phyloP scores from a whole-genome alignment of 2,329 filamentous ascomycete species.

The Rachicladosporium sp. region DNA sequence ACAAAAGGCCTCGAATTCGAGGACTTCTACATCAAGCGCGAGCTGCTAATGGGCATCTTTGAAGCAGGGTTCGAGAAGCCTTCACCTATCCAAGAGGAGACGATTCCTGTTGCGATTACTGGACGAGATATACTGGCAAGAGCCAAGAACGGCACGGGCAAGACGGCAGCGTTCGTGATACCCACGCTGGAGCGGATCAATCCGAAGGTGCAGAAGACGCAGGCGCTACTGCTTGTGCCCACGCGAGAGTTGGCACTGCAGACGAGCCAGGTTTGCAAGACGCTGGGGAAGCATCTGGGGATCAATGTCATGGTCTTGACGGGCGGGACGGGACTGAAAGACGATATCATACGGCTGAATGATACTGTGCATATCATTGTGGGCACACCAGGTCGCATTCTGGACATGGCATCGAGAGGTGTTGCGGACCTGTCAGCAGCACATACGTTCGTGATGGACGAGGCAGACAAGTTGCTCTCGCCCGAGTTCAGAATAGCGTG shows the following conservation, averaged over 20 bases:
- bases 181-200: constrained; percentile 92
- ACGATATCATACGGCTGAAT: constrained; percentile 90
- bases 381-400: constrained; percentile 88
- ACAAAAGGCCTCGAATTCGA: constrained; percentile 98
- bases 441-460: constrained; percentile 98
- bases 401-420: constrained; percentile 90
- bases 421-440: constrained; percentile 94
- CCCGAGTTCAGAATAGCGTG: constrained; percentile 95
- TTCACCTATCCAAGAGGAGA: constrained; percentile 98
- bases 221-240: constrained; percentile 90
- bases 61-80: constrained; percentile 98
- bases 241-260: constrained; percentile 95
- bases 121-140: constrained; percentile 90
- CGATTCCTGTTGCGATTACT: constrained; percentile 89
- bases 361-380: constrained; percentile 96
- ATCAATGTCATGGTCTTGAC: constrained; percentile 99
- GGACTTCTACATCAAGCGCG: constrained; percentile 87
- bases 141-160: constrained; percentile 97
- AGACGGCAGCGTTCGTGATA: constrained; percentile 96
- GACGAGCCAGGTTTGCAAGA: constrained; percentile 98
- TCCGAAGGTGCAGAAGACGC: constrained; percentile 89
- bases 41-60: constrained; percentile 97
- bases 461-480: constrained; percentile 94
- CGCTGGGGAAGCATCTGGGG: constrained; percentile 87
- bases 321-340: constrained; percentile 84